Percentiles rank a stretch among this genome's conserved stretches.
Conservation (phyloP, 345 rosid genomes). For the Dipteronia sinensis region DNA sequence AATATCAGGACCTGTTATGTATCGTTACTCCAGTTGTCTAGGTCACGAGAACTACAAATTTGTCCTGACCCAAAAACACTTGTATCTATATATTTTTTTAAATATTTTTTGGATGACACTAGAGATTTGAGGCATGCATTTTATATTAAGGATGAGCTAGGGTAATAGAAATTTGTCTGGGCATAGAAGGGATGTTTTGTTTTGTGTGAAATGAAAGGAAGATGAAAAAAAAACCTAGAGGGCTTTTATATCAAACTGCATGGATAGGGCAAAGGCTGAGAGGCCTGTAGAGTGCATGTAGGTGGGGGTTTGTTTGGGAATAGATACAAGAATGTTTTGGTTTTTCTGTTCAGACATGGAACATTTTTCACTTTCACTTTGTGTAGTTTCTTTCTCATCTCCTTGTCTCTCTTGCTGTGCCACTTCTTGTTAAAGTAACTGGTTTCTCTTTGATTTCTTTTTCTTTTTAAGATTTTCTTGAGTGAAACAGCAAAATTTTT, state of each 20-base stretch:
- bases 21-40: background rate
- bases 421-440: background rate
- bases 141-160: background rate
- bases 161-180: slow-evolving; percentile 9
- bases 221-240: slow-evolving; percentile 10
- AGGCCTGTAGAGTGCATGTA: slow-evolving; percentile 5
- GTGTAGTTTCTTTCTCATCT: slow-evolving; percentile 8
- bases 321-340: slow-evolving; percentile 37
- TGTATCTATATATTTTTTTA: background rate
- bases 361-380: background rate
- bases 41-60: background rate
- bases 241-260: background rate
- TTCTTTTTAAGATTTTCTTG: background rate
- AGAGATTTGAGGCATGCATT: background rate
- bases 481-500: background rate
- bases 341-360: slow-evolving; percentile 24
- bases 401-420: slow-evolving; percentile 15
- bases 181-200: background rate
- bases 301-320: slow-evolving; percentile 28
- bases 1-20: too few species aligned
- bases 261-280: slow-evolving; percentile 14
- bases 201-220: background rate
- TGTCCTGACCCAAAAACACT: too few species aligned
- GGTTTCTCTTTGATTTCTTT: background rate
- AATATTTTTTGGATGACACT: too few species aligned